Base-by-base conservation (phyloP, 805 yeast species). In the Lachancea fermentati region DNA sequence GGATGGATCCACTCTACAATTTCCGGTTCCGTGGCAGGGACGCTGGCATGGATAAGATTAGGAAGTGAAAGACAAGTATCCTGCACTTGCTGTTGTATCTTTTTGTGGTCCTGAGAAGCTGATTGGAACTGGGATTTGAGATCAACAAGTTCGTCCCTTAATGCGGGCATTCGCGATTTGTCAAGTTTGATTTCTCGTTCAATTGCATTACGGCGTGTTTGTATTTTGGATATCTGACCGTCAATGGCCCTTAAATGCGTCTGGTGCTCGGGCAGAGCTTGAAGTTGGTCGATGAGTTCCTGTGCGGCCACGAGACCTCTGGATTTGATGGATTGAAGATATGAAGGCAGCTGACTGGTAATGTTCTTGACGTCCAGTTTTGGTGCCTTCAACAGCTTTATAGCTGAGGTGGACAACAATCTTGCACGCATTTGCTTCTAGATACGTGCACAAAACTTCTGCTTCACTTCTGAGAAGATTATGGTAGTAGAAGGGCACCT, bases 41-140 rank as follows among this genome's bases (percentile, higher is more conserved):
- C 85, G 0, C 70, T 50, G 0, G 67, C 57, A 42, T 76, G 78
- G 0, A 83, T 59, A 16, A 72, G 55, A 51, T 84, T 85, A 0
- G 95, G 95, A n/a, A 85, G 60, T 0, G 66, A 55, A 7, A 74
- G 78, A 1, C 76, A 74, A 11, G 62, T 58, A 0, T 53, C 42
- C 26, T 59, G 57, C 0, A 81, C 57, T 3, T 57, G 50, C 4
- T 62, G 55, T 13, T 76, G 70, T 3, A 71, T 43, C 1, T 32
- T 39, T 7, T 48, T 53, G 26, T 61, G 32, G 3, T 44, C 31
- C 1, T 43, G 37, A 1, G 52, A 30, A 2, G 49, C 28, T 0
- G 37, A 38, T 28, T 61, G 62, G 36, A 52, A 63, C 30, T 56
- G 36, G 4, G 39, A 34, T 39, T 63, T 65, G 16, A 61, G 43